Conservation (phyloP, 2,329 filamentous ascomycete genomes). For the Knufia petricola region DNA sequence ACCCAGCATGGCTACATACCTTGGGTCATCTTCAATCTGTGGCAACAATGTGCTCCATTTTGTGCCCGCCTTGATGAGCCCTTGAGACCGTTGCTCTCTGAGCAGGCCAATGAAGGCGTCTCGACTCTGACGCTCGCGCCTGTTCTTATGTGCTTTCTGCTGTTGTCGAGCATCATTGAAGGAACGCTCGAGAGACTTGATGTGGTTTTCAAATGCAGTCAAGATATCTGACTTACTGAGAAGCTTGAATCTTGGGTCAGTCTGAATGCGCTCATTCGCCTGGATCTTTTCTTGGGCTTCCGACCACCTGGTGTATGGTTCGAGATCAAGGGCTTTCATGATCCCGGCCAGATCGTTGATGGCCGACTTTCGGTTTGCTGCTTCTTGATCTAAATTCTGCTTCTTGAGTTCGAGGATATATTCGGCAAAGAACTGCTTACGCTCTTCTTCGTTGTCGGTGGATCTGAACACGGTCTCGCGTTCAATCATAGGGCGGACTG, state of each 20-base stretch:
- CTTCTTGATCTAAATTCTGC: constrained; percentile 65
- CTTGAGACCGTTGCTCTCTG: constrained; percentile 60
- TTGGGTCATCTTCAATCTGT: constrained; percentile 66
- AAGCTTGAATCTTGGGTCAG: constrained; percentile 73
- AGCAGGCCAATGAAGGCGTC: constrained; percentile 71
- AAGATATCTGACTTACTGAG: constrained; percentile 84
- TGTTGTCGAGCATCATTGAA: constrained; percentile 88
- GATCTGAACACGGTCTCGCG: constrained; percentile 92
- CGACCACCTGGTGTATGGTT: constrained; percentile 90
- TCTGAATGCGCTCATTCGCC: constrained; percentile 64
- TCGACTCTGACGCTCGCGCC: constrained; percentile 75
- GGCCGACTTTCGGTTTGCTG: constrained; percentile 62
- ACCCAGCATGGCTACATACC: constrained; percentile 74
- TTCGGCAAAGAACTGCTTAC: constrained; percentile 83
- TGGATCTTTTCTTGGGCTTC: constrained; percentile 78
- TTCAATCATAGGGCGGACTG: constrained; percentile 84
- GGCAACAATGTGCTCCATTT: constrained; percentile 81
- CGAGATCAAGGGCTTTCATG: constrained; percentile 68
- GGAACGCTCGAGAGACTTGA: constrained; percentile 79
- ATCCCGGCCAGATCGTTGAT: constrained; percentile 74
- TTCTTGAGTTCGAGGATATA: constrained; percentile 82
- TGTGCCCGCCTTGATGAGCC: constrained; percentile 77
- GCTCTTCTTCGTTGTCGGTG: constrained; percentile 76
- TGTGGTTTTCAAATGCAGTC: constrained; percentile 87
- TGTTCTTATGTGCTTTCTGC: constrained; percentile 69